These are phyloP conservation scores for Sphagnum tenellum DNA, from an alignment of 225 moss, liverwort and hornwort species.

Conservation along the genomic window DNA sequence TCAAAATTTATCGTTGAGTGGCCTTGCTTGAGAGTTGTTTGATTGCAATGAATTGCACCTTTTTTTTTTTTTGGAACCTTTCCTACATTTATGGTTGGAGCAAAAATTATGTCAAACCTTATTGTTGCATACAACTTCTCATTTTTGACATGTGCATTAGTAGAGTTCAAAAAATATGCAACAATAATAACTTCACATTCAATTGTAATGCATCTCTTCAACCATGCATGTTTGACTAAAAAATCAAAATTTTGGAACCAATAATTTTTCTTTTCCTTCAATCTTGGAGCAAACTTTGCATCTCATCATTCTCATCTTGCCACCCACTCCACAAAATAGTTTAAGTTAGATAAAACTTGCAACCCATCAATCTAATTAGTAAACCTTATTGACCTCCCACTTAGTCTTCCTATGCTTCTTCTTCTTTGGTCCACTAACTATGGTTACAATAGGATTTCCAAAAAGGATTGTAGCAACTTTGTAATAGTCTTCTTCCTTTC, in stretches of 20 bases:
- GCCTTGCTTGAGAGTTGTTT: no score
- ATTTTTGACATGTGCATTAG: neutral
- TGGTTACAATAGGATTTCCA: no score
- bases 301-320: neutral
- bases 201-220: neutral
- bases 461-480: no score
- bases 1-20: no score
- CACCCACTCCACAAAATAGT: neutral
- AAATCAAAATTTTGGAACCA: neutral
- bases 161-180: neutral
- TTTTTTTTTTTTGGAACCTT: no score
- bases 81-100: no score
- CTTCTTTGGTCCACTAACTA: neutral
- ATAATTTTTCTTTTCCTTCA: neutral
- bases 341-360: neutral
- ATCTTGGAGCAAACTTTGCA: neutral
- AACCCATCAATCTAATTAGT: neutral
- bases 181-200: neutral
- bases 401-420: neutral
- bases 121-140: neutral
- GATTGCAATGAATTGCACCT: no score
- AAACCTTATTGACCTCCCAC: neutral
- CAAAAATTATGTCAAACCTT: no score
- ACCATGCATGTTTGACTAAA: neutral
- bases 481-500: no score